Evolutionary conservation across 768 basidiomycete genomes (phyloP), one percentile per base, ranked within the genome.

Genomic region (Lentinula edodes): DNA sequence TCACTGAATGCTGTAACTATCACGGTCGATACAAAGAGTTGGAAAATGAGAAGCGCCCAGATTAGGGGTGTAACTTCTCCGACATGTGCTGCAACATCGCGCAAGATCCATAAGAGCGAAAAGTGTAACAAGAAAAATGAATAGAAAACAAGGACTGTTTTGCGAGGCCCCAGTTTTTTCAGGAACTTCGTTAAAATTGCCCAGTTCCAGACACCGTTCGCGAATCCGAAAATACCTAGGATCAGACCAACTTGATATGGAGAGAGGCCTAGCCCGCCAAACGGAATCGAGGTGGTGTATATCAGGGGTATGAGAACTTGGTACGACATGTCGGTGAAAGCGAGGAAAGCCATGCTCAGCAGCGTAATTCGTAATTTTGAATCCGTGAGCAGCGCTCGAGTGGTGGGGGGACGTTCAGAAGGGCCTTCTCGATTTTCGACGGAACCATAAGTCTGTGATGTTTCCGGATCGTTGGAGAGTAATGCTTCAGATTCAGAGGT

Each of bases 191-290:
- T 81, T 63, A 88, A 80, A 66, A 81, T 74, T 60, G 79, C 71
- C 12, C 83, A 65, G 66, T 88, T 86, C 63, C 84, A 70, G 35
- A 80, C 10, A 3, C 84, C 82, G 59, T 83, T 88, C 56, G 78
- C 58, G 23, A 85, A 65, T 0, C 86, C 86, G 61, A 75, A 79
- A 6, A 68, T 51, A 3, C 78, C 77, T 32, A 83, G 75, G 39
- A 83, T 79, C 36, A 74, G 71, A 13, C 84, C 84, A 36, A 86
- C 84, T 15, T 67, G n/a, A n/a, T n/a, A 62, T 80, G 32, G 73
- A 69, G 73, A 69, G 35, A 87, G 70, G 3, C 81, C 83, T 36
- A 85, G 77, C 0, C 85, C 85, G 34, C 85, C 84, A 9, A 77
- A 72, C 8, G 69, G 71, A 58, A 79, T 70, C 5, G 86, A 82